These are phyloP conservation scores for Epichloe glyceriae DNA, from an alignment of 2,329 filamentous ascomycete genomes.

Conservation along the genomic window DNA sequence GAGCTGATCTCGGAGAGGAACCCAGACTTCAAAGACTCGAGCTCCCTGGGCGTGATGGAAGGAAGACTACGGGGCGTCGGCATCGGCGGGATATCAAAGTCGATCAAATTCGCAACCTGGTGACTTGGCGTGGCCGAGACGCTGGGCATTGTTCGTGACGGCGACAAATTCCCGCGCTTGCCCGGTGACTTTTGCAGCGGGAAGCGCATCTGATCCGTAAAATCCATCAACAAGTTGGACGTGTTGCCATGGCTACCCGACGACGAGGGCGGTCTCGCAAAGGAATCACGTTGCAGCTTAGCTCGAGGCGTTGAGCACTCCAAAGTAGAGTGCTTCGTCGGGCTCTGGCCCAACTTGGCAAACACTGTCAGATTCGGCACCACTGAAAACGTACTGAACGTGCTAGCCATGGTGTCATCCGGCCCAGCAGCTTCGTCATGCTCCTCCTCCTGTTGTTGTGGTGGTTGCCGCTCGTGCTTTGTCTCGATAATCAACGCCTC, in stretches of 20 bases:
- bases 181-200: slow-evolving; percentile 35
- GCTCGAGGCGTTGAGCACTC: slow-evolving; percentile 27
- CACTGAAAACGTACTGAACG: slow-evolving; percentile 80
- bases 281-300: slow-evolving; percentile 15
- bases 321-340: slow-evolving; percentile 35
- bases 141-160: slow-evolving; percentile 19
- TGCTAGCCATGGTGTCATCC: slow-evolving; percentile 66
- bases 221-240: slow-evolving; percentile 73
- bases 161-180: slow-evolving; percentile 18
- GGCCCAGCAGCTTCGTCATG: slow-evolving; percentile 35
- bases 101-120: slow-evolving; percentile 54
- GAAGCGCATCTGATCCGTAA: slow-evolving; percentile 58
- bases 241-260: slow-evolving; percentile 42
- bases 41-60: slow-evolving; percentile 77
- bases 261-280: slow-evolving; percentile 20
- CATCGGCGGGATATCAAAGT: slow-evolving; percentile 76
- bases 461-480: slow-evolving; percentile 15
- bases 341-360: slow-evolving; percentile 56
- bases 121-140: slow-evolving; percentile 33
- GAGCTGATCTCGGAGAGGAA: slow-evolving; percentile 89
- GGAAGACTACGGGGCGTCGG: slow-evolving; percentile 87
- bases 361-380: slow-evolving; percentile 80
- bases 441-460: slow-evolving; percentile 7
- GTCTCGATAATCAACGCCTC: slow-evolving; percentile 13
- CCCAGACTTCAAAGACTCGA: slow-evolving; percentile 82